phyloP scores from a whole-genome alignment of 805 yeast species.

The Schwanniomyces occidentalis region DNA sequence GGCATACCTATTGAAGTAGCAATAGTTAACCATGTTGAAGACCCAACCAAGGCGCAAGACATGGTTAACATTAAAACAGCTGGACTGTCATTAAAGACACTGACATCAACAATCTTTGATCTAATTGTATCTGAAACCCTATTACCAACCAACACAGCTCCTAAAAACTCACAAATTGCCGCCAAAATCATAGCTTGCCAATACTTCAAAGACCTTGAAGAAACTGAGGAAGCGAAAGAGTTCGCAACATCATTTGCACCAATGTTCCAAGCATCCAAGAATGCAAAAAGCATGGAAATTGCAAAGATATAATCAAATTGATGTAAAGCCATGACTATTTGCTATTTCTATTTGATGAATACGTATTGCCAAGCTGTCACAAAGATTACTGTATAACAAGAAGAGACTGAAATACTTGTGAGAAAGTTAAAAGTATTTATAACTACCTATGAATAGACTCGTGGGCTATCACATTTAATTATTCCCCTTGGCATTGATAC shows the following conservation, averaged over 20 bases:
- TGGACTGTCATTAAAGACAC: slow-evolving; percentile 52
- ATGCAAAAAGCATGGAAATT: slow-evolving; percentile 66
- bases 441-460: too few species aligned
- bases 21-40: slow-evolving; percentile 65
- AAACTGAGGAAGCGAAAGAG: slow-evolving; percentile 75
- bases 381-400: too few species aligned
- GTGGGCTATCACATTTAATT: too few species aligned
- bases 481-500: too few species aligned
- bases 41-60: slow-evolving; percentile 75
- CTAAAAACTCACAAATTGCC: slow-evolving; percentile 69
- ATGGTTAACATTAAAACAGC: slow-evolving; percentile 73
- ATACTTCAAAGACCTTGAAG: slow-evolving; percentile 66
- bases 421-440: too few species aligned
- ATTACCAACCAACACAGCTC: slow-evolving; percentile 73
- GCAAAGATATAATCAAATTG: slow-evolving; percentile 74
- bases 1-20: slow-evolving; percentile 74
- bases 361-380: too few species aligned
- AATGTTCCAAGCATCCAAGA: slow-evolving; percentile 75
- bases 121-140: slow-evolving; percentile 74
- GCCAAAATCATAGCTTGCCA: slow-evolving; percentile 79
- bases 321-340: slow-evolving; percentile 45
- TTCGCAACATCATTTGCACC: slow-evolving; percentile 85
- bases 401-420: too few species aligned
- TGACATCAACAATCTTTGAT: slow-evolving; percentile 58
- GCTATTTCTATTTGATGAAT: too few species aligned